Conservation (phyloP, 306 rosid genomes). For the Prunus campanulata region DNA sequence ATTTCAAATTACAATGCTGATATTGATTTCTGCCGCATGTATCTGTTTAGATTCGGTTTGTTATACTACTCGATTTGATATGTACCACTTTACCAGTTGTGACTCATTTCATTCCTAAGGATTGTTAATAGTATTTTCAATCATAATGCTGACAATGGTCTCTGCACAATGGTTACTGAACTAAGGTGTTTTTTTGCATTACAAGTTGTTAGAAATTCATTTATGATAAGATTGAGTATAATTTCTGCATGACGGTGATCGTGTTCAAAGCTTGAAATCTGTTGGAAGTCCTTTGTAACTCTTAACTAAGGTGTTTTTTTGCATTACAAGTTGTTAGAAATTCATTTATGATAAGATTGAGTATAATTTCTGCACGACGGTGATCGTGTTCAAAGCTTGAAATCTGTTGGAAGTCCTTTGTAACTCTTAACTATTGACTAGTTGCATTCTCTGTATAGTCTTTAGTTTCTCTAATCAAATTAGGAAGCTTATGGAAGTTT, state of each 20-base stretch:
- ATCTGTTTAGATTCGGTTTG: conserved; percentile 12
- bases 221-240: neutral
- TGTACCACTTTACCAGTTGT: neutral
- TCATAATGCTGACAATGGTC: conserved; percentile 22
- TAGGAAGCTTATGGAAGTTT: no score
- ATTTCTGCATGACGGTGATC: neutral
- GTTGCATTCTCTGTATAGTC: no score
- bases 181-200: neutral
- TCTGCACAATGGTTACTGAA: conserved; percentile 20
- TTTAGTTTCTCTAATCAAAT: no score
- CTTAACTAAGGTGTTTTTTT: neutral
- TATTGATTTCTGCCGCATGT: conserved; percentile 25
- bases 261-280: neutral
- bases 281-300: neutral
- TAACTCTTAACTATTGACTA: neutral
- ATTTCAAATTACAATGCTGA: conserved; percentile 14
- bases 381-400: neutral
- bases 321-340: neutral
- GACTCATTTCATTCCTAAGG: neutral
- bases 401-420: neutral
- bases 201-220: neutral
- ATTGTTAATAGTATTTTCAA: neutral
- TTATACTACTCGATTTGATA: conserved; percentile 7
- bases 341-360: neutral
- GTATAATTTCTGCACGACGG: neutral